Evolutionary conservation across 2,329 filamentous ascomycete genomes (phyloP), one percentile per base, ranked within the genome.

Genomic region (Monascus ruber): DNA sequence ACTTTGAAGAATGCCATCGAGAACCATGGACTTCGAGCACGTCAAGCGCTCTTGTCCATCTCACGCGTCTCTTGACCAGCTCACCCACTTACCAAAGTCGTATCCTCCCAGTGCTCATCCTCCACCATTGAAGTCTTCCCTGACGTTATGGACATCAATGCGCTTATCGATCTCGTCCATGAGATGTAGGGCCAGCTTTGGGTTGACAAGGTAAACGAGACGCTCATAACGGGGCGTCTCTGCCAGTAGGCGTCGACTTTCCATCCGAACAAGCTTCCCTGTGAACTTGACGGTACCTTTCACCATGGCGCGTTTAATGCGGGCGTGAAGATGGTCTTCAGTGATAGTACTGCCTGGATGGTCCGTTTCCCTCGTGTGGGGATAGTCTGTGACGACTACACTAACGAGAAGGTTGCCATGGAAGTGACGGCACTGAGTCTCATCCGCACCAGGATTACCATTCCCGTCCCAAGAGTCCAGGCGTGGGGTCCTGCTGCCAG

Each of bases 171-270:
- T 41, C 36, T 49, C 32, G 24, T 51, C 27, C 42, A 53, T 24
- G 39, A 44, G 33, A 34, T 42, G 33, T 43, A 52, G 37, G 41
- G 31, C 26, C 26, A 50, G 35, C 41, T 51, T 29, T 54, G 49
- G 48, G 45, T 51, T 33, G 45, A 49, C 28, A 49, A 50, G 33
- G 34, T 54, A 27, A 51, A 50, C 31, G 42, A 52, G 17, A 34
- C 46, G 11, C 34, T 47, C 33, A 41, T 26, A 38, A 44, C 37
- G 5, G 44, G 46, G 29, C 45, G 33, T 37, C 45, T 54, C 41
- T 53, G 47, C 37, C 40, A 40, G 31, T 62, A 56, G 58, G 53
- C 59, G 29, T 62, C 56, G 26, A 55, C 51, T 37, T 60, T 60
- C 39, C 52, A 62, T 51, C 50, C 53, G 24, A n/a, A 55, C 24